These are phyloP conservation scores for Tetrapisispora taiwanensis DNA, from an alignment of 805 yeast genomes.

Conservation along the genomic window DNA sequence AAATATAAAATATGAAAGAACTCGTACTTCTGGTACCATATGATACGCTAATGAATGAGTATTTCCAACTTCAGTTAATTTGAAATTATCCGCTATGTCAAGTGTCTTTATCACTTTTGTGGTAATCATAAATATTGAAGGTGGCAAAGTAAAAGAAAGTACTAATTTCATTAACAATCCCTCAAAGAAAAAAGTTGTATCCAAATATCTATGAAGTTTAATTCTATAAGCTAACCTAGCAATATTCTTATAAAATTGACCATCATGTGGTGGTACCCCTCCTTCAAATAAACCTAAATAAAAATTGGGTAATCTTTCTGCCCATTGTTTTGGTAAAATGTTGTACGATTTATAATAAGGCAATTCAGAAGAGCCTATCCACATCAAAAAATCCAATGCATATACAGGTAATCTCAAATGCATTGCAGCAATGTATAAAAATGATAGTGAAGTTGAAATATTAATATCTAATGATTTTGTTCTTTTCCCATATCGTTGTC, in stretches of 20 bases:
- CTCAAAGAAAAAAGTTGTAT: constrained; percentile 8
- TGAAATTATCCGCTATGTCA: constrained; percentile 6
- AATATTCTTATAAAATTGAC: constrained; percentile 29
- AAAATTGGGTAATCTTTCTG: constrained; percentile 32
- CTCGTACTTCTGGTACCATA: constrained; percentile 16
- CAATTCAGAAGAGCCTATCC: constrained; percentile 35
- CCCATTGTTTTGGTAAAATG: constrained; percentile 32
- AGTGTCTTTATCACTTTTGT: constrained; percentile 8
- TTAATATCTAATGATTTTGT: constrained; percentile 10
- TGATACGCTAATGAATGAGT: constrained; percentile 7
- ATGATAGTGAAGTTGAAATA: constrained; percentile 23
- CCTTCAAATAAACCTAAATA: constrained; percentile 34
- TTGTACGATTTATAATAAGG: constrained; percentile 39
- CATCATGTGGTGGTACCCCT: constrained; percentile 30
- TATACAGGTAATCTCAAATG: constrained; percentile 42
- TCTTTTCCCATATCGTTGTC: constrained; percentile 4
- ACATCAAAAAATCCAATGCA: constrained; percentile 36
- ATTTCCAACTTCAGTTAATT: constrained; percentile 6
- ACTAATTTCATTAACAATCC: constrained; percentile 18
- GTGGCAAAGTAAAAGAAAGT: constrained; percentile 15
- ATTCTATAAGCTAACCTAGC: constrained; percentile 8
- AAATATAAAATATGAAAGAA: constrained; percentile 16
- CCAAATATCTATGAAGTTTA: constrained; percentile 8
- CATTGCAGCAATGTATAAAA: constrained; percentile 44
- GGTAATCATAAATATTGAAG: constrained; percentile 18